A percentile compares a stretch with the other conserved stretches of the same genome.
Evolutionary conservation across 1,139 yeast genomes (phyloP).

Genomic region (Candida tetrigidarum): DNA sequence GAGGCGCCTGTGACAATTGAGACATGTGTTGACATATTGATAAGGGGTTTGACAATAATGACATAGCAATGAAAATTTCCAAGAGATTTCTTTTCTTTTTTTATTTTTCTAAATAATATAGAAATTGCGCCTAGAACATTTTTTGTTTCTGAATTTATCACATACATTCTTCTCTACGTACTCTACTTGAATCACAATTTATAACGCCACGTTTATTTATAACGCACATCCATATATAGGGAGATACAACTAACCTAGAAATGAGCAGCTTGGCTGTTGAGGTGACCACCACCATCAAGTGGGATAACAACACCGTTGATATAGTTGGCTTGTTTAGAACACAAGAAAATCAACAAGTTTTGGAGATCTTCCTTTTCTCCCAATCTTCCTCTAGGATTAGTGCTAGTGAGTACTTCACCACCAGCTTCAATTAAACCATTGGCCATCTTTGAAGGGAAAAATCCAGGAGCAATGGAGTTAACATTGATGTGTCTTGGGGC

Average conservation of each 20-base stretch:
- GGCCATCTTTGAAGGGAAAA: slow-evolving; percentile 80
- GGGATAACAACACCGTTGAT: slow-evolving; percentile 74
- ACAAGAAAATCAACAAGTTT: slow-evolving; percentile 60
- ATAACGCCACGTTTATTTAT: neutral
- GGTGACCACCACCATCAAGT: slow-evolving; percentile 70
- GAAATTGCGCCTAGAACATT: too few species aligned
- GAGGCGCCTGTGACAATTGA: slow-evolving; percentile 73
- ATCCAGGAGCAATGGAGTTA: slow-evolving; percentile 77
- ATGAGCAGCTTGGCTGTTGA: slow-evolving; percentile 26
- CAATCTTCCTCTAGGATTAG: slow-evolving; percentile 67
- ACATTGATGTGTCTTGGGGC: slow-evolving; percentile 72
- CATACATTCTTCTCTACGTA: neutral
- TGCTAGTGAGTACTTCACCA: slow-evolving; percentile 53
- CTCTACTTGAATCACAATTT: neutral
- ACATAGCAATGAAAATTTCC: too few species aligned
- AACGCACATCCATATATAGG: too few species aligned
- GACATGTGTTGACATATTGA: slow-evolving; percentile 14
- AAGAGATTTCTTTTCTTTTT: too few species aligned
- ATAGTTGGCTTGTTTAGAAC: slow-evolving; percentile 63
- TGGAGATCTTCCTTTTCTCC: slow-evolving; percentile 68
- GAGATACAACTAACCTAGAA: too few species aligned
- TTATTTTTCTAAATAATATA: too few species aligned
- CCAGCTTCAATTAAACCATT: slow-evolving; percentile 60
- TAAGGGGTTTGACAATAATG: too few species aligned
- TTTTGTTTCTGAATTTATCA: too few species aligned